Conservation (phyloP, 1,139 yeast genomes). For the Debaryomycetaceae sp. region DNA sequence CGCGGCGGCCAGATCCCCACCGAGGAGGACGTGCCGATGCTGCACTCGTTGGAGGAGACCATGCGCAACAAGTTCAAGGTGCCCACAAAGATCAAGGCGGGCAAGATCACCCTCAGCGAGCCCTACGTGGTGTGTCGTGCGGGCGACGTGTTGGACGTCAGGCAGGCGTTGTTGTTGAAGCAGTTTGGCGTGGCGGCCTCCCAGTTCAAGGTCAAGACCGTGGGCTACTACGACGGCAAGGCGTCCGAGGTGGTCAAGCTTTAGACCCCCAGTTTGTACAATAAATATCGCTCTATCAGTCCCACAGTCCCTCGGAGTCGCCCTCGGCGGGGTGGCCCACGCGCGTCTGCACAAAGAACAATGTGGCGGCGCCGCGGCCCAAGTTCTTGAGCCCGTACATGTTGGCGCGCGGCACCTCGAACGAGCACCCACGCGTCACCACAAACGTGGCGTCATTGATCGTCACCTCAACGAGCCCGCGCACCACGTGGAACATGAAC, state of each 20-base stretch:
- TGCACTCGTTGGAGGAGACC: slow-evolving; percentile 92
- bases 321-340: slow-evolving; percentile 5
- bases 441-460: slow-evolving; percentile 57
- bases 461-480: slow-evolving; percentile 68
- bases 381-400: slow-evolving; percentile 60
- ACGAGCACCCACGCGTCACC: slow-evolving; percentile 70
- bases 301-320: neutral
- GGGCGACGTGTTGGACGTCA: slow-evolving; percentile 81
- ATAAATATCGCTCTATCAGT: slow-evolving; percentile 2
- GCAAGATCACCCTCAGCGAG: slow-evolving; percentile 73
- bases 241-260: slow-evolving; percentile 26
- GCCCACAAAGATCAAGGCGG: slow-evolving; percentile 86
- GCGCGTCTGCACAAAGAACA: slow-evolving; percentile 75
- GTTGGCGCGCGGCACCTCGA: slow-evolving; percentile 77
- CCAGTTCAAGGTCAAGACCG: slow-evolving; percentile 75
- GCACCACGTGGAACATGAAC: slow-evolving; percentile 69
- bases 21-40: slow-evolving; percentile 95
- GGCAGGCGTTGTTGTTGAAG: slow-evolving; percentile 87
- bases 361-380: slow-evolving; percentile 51
- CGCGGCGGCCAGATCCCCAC: slow-evolving; percentile 89
- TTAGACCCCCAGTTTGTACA: slow-evolving; percentile 2
- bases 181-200: slow-evolving; percentile 95
- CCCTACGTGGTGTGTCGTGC: slow-evolving; percentile 77
- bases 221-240: slow-evolving; percentile 73
- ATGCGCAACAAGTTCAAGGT: slow-evolving; percentile 83